Evolutionary conservation across 1,284 basidiomycete species (phyloP).

Genomic region (Cutaneotrichosporon daszewskae): DNA sequence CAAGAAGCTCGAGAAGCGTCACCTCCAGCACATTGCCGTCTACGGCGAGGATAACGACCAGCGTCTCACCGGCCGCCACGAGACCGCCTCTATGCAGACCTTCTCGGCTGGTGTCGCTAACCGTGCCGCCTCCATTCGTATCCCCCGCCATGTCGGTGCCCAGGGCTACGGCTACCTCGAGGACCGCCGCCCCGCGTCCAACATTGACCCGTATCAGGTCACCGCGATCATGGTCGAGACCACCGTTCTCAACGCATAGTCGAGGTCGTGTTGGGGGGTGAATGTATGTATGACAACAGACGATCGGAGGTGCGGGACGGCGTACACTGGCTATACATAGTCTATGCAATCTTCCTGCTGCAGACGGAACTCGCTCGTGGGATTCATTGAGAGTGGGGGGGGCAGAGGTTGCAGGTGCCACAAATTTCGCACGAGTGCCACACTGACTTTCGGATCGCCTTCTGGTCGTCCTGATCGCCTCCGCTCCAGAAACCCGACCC

Average conservation of each 20-base stretch:
- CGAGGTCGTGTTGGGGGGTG: background rate
- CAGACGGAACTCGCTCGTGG: too few relatives aligned
- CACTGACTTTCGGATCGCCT: too few relatives aligned
- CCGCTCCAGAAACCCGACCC: too few relatives aligned
- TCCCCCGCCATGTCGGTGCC: conserved; percentile 74
- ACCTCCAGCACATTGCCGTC: conserved; percentile 88
- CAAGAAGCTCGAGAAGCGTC: conserved; percentile 75
- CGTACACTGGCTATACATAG: background rate
- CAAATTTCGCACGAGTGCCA: too few relatives aligned
- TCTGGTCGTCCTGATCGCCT: too few relatives aligned
- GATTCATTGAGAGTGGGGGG: too few relatives aligned
- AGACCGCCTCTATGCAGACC: conserved; percentile 89
- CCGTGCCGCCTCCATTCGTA: conserved; percentile 76
- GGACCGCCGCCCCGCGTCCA: conserved; percentile 92
- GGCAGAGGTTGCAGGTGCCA: too few relatives aligned
- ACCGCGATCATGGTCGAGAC: background rate
- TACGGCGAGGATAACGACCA: conserved; percentile 96
- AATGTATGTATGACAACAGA: too few relatives aligned
- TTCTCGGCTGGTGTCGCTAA: conserved; percentile 97
- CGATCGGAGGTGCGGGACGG: too few relatives aligned
- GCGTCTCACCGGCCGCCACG: conserved; percentile 82
- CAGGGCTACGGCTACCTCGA: conserved; percentile 95
- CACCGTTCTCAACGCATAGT: background rate
- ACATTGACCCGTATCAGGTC: conserved; percentile 67
- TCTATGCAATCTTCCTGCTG: background rate